Percentiles rank a stretch among this genome's conserved stretches.
These are phyloP conservation scores for Pythium dissimile DNA, from an alignment of 352 stramenopile species.

Conservation along the genomic window DNA sequence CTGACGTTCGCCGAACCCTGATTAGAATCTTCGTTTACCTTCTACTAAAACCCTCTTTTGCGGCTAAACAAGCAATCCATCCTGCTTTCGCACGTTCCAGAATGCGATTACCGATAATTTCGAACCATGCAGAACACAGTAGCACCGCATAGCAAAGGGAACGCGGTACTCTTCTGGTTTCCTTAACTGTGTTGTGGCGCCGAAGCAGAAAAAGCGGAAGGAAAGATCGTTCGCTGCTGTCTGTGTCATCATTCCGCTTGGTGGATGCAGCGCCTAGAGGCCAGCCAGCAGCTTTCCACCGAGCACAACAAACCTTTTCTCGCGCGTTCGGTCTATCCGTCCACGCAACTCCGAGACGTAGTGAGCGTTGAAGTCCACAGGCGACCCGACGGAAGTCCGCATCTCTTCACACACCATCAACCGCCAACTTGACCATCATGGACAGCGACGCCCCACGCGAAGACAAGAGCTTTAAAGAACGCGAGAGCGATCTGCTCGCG, in stretches of 20 bases:
- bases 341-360: neutral
- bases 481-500: constrained; percentile 56
- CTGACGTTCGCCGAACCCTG: neutral
- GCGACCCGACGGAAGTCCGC: neutral
- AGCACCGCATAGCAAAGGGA: no score
- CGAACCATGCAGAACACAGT: no score
- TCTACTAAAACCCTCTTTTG: neutral
- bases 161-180: constrained; percentile 10
- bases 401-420: neutral
- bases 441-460: constrained; percentile 20
- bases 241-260: neutral
- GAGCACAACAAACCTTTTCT: neutral
- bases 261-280: constrained; percentile 2
- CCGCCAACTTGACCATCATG: constrained; percentile 9
- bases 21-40: neutral
- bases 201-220: constrained; percentile 2
- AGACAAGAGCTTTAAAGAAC: constrained; percentile 55
- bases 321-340: neutral
- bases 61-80: no score
- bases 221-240: neutral
- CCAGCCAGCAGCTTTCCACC: neutral
- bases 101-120: no score
- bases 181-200: constrained; percentile 5
- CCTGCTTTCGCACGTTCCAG: no score
- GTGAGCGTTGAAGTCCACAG: neutral